Evolutionary conservation across 345 rosid genomes (phyloP).

Genomic region (Diplotaxis tenuifolia): DNA sequence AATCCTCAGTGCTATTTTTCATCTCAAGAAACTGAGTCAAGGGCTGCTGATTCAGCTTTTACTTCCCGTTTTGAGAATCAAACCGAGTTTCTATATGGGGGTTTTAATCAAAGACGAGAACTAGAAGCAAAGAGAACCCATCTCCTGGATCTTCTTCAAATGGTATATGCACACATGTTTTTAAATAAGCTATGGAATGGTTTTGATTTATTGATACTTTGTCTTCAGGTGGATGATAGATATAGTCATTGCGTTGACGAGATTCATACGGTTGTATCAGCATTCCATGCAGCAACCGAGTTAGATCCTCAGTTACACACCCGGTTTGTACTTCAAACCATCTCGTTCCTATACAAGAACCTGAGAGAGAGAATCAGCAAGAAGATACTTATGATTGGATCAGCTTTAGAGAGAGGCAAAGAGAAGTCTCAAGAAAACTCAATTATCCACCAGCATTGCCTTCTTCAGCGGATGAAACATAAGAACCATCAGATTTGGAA

Average conservation of each 20-base stretch:
- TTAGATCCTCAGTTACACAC: slow-evolving; percentile 78
- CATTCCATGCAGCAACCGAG: slow-evolving; percentile 93
- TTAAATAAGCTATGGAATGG: background rate
- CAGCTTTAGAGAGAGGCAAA: slow-evolving; percentile 39
- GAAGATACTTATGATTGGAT: slow-evolving; percentile 71
- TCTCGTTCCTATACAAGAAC: slow-evolving; percentile 66
- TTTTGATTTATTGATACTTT: background rate
- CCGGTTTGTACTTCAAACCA: slow-evolving; percentile 70
- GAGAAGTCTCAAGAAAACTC: slow-evolving; percentile 51
- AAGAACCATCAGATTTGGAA: slow-evolving; percentile 86
- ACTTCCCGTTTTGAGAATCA: slow-evolving; percentile 25
- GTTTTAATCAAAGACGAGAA: slow-evolving; percentile 32
- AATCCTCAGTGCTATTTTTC: slow-evolving; percentile 29
- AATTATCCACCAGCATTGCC: slow-evolving; percentile 66
- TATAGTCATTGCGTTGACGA: slow-evolving; percentile 85
- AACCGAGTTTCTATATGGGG: slow-evolving; percentile 35
- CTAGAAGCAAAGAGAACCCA: slow-evolving; percentile 59
- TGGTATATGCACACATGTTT: slow-evolving; percentile 44
- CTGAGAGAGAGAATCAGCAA: slow-evolving; percentile 85
- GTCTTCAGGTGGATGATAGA: slow-evolving; percentile 72
- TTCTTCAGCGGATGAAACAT: slow-evolving; percentile 67
- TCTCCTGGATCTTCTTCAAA: slow-evolving; percentile 63
- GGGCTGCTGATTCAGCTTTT: slow-evolving; percentile 26
- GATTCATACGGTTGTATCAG: slow-evolving; percentile 87
- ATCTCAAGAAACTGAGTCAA: slow-evolving; percentile 28